Conservation (phyloP, 1,284 basidiomycete genomes). For the Tilletia indica region DNA sequence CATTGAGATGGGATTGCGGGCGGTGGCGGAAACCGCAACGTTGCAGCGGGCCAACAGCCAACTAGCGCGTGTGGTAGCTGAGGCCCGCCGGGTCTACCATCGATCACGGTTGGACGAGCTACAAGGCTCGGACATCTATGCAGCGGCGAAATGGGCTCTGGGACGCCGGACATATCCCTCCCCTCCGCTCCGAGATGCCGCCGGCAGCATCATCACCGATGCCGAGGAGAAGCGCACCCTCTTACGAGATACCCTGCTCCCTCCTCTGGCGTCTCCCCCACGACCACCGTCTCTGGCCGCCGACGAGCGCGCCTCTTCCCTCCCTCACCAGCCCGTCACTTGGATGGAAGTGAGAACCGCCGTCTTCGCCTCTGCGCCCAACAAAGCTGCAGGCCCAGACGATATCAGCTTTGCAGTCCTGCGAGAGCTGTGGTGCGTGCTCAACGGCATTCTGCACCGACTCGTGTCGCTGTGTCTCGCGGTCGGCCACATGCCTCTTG, state of each 20-base stretch:
- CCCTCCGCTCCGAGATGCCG: background rate
- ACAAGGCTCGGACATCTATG: background rate
- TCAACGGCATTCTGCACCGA: background rate
- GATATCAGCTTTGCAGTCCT: background rate
- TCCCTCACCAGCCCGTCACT: background rate
- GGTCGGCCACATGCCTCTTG: background rate
- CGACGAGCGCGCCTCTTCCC: background rate
- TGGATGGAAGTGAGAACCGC: background rate
- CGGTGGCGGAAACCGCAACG: background rate
- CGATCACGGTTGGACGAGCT: background rate
- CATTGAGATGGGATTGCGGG: background rate
- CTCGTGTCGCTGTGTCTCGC: background rate
- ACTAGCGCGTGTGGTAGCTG: background rate
- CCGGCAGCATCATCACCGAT: background rate
- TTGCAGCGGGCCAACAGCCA: background rate
- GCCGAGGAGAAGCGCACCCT: background rate
- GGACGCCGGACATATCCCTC: background rate
- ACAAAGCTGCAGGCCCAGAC: background rate
- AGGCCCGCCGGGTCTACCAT: background rate
- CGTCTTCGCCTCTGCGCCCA: background rate
- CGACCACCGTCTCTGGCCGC: background rate
- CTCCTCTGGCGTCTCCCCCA: background rate
- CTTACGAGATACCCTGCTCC: background rate
- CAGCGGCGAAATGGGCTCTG: background rate
- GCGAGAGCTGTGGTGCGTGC: background rate